A percentile compares a stretch with the other conserved stretches of the same genome.
phyloP scores from a whole-genome alignment of 2,329 filamentous ascomycete genomes.

The Penicillium sp. region DNA sequence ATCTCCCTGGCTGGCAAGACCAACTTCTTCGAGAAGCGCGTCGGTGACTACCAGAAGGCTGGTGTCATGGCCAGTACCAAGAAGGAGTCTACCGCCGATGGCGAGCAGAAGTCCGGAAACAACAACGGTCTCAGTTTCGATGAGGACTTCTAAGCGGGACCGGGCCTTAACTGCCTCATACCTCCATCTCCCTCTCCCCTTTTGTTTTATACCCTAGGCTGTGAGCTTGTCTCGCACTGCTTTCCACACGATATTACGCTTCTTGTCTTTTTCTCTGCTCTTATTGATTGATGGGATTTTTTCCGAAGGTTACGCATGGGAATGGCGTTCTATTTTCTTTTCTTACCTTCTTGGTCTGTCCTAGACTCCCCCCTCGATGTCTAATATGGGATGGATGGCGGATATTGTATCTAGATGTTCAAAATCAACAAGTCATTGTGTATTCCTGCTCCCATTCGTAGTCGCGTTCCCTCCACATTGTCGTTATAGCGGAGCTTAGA shows the following conservation, averaged over 20 bases:
- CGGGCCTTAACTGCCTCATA: too few species aligned
- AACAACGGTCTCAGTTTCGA: conserved; percentile 85
- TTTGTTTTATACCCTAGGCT: conserved; percentile 26
- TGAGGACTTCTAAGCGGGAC: conserved; percentile 80
- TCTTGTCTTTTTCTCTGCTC: conserved; percentile 18
- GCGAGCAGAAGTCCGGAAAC: conserved; percentile 39
- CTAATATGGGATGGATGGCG: conserved; percentile 21
- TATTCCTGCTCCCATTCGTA: too few species aligned
- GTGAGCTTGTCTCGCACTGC: conserved; percentile 13
- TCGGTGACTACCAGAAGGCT: conserved; percentile 98
- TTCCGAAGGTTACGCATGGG: conserved; percentile 35
- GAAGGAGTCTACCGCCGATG: conserved; percentile 57
- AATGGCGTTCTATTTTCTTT: conserved; percentile 28
- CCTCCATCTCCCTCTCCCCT: conserved; percentile 7
- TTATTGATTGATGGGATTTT: conserved; percentile 32
- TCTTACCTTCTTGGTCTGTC: conserved; percentile 13
- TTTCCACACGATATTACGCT: conserved; percentile 29
- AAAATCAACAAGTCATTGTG: conserved; percentile 6
- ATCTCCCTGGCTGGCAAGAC: conserved; percentile 99
- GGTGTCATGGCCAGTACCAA: conserved; percentile 95
- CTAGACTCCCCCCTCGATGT: conserved; percentile 16
- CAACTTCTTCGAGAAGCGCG: conserved; percentile 99
- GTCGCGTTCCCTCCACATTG: too few species aligned
- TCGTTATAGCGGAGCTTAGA: background rate
- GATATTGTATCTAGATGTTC: conserved; percentile 25